Evolutionary conservation across 75 land plant genomes (phyloP).

Genomic region (Adiantum capillusveneris): DNA sequence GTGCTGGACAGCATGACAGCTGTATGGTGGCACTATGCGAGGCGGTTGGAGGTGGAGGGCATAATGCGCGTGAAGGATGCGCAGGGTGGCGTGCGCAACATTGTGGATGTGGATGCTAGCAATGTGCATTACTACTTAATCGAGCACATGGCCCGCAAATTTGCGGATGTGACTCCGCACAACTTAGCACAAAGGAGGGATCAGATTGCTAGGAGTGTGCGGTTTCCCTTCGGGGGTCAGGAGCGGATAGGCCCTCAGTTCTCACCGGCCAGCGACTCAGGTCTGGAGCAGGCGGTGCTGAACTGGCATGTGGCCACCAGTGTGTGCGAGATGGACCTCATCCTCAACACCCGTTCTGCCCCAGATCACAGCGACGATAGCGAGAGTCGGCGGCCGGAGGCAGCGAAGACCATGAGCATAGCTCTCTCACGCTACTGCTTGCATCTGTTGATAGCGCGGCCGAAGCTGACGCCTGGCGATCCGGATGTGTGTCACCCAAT

Average conservation of each 20-base stretch:
- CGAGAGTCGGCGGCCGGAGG: conserved; percentile 1
- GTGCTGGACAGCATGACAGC: conserved; percentile 2
- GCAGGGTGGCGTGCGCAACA: not conserved
- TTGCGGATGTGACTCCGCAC: not conserved
- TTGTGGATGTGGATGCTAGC: conserved; percentile 3
- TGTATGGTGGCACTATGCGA: not conserved
- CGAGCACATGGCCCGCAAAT: conserved; percentile 1
- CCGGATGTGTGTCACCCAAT: not conserved
- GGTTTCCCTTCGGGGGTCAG: not conserved
- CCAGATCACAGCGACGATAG: not conserved
- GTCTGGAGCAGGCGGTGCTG: conserved; percentile 2
- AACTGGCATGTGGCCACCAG: conserved; percentile 6
- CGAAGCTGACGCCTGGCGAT: conserved; percentile 3
- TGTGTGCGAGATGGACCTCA: conserved; percentile 8
- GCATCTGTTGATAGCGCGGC: not conserved
- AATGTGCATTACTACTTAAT: conserved; percentile 2
- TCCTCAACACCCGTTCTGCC: not conserved
- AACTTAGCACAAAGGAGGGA: not conserved
- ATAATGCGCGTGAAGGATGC: not conserved
- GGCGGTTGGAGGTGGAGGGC: conserved; percentile 2
- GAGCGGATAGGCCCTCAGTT: not conserved
- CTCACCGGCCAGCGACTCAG: not conserved
- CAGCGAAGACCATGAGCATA: not conserved
- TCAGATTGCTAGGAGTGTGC: not conserved
- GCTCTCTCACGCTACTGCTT: conserved; percentile 4